Evolutionary conservation across 1,284 basidiomycete genomes (phyloP).

Genomic region (Ceratobasidium sp.): DNA sequence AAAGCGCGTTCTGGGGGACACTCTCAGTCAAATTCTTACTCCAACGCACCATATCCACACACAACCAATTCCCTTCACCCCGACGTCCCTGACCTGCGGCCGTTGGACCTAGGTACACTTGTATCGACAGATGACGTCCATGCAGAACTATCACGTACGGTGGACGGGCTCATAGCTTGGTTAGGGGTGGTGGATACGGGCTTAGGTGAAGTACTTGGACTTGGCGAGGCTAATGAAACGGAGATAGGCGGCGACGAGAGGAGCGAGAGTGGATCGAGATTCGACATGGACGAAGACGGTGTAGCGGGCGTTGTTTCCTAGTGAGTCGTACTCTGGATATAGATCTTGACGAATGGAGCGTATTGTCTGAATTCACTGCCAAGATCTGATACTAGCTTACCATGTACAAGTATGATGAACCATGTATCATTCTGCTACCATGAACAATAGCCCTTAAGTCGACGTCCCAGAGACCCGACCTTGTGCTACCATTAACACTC

Average conservation of each 20-base stretch:
- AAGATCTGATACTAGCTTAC: not conserved
- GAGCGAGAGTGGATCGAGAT: constrained; percentile 19
- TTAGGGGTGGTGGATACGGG: constrained; percentile 81
- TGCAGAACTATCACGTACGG: constrained; percentile 76
- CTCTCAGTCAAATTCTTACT: constrained; percentile 38
- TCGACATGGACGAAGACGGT: constrained; percentile 29
- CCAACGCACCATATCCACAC: constrained; percentile 24
- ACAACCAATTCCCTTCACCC: constrained; percentile 16
- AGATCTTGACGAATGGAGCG: not conserved
- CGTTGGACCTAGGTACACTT: constrained; percentile 77
- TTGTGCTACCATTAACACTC: too few species aligned
- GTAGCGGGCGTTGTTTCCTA: constrained; percentile 2
- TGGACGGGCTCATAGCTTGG: constrained; percentile 86
- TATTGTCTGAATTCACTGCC: not conserved
- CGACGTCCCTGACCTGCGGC: constrained; percentile 64
- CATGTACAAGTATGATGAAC: not conserved
- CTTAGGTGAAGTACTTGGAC: constrained; percentile 69
- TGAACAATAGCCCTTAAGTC: too few species aligned
- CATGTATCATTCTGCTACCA: constrained; percentile 1
- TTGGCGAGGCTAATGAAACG: constrained; percentile 37
- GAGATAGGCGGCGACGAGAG: constrained; percentile 46
- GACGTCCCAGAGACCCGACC: too few species aligned
- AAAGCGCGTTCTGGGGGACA: constrained; percentile 38
- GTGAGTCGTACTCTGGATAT: not conserved
- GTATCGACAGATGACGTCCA: constrained; percentile 75